Conservation (phyloP, 2,329 filamentous ascomycete genomes). For the Apiospora arundinis region DNA sequence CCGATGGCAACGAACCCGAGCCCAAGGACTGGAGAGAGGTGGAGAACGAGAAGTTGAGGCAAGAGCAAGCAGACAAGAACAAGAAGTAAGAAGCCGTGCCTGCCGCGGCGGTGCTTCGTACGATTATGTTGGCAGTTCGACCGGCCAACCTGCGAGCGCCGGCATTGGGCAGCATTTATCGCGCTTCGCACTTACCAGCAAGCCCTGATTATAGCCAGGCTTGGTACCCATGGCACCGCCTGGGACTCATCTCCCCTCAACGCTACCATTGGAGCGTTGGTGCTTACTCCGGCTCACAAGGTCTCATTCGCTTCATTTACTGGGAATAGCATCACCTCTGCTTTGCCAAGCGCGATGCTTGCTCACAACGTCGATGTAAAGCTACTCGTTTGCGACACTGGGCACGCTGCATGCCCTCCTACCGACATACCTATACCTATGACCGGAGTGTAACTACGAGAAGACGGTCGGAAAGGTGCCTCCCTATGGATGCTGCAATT, state of each 20-base stretch:
- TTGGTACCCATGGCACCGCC: background rate
- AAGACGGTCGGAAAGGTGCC: background rate
- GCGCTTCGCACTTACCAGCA: background rate
- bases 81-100: constrained; percentile 29
- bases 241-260: background rate
- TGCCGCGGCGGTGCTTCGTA: background rate
- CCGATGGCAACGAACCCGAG: constrained; percentile 70
- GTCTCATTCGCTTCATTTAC: background rate
- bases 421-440: background rate
- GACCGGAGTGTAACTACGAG: background rate
- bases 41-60: constrained; percentile 66
- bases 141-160: background rate
- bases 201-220: background rate
- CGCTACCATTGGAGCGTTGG: background rate
- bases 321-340: background rate
- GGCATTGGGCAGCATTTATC: constrained; percentile 1
- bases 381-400: background rate
- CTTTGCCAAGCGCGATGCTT: background rate
- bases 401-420: background rate
- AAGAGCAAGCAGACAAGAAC: constrained; percentile 34
- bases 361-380: background rate
- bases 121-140: background rate
- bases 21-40: constrained; percentile 68
- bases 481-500: background rate
- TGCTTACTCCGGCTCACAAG: background rate